Conservation (phyloP, 116 monocot species). For the Dioscorea cayenensis region DNA sequence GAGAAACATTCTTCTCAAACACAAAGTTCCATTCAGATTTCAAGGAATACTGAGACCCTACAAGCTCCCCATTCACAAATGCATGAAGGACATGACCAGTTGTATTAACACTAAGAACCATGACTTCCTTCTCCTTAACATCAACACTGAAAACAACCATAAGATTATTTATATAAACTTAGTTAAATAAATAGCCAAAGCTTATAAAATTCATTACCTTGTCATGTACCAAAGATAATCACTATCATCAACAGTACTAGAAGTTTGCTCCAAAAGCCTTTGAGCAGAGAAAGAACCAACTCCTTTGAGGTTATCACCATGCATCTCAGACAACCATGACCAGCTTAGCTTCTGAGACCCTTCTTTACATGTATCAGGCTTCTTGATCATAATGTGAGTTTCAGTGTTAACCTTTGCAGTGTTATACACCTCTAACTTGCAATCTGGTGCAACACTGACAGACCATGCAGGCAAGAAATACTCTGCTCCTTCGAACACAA, state of each 20-base stretch:
- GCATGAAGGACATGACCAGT: conserved; percentile 53
- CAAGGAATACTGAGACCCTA: conserved; percentile 33
- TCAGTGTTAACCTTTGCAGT: conserved; percentile 59
- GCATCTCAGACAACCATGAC: conserved; percentile 57
- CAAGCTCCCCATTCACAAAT: conserved; percentile 54
- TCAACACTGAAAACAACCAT: neutral
- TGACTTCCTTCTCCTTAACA: neutral
- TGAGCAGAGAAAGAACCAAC: conserved; percentile 7
- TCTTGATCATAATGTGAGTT: conserved; percentile 49
- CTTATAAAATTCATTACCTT: conserved; percentile 18
- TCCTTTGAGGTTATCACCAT: conserved; percentile 5
- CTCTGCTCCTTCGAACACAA: conserved; percentile 22
- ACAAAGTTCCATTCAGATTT: conserved; percentile 13
- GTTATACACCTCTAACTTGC: conserved; percentile 55
- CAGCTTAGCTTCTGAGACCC: conserved; percentile 21
- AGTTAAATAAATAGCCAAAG: neutral
- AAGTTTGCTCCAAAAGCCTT: conserved; percentile 49
- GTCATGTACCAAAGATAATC: conserved; percentile 88
- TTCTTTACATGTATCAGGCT: conserved; percentile 13
- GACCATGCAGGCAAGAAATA: conserved; percentile 54
- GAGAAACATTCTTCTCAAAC: conserved; percentile 14
- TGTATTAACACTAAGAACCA: conserved; percentile 37
- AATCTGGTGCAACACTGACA: conserved; percentile 51
- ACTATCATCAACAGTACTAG: conserved; percentile 35
- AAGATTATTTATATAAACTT: neutral